Evolutionary conservation across 352 stramenopile species (phyloP).

Genomic region (Globisporangium uncinulatum): DNA sequence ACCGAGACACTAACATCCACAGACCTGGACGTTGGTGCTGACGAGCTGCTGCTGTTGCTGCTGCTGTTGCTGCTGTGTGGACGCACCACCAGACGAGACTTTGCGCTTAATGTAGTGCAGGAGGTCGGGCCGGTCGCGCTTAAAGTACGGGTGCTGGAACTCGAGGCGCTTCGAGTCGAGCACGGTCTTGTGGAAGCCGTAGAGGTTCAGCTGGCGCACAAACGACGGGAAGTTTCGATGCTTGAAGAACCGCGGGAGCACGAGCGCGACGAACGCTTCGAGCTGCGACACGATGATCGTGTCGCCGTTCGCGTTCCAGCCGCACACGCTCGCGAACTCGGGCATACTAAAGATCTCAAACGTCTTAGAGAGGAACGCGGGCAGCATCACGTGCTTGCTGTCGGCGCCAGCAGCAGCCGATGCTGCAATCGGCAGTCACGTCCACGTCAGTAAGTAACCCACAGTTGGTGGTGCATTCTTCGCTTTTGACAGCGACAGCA

Average conservation of each 20-base stretch:
- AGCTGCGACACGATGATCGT: slow-evolving; percentile 91
- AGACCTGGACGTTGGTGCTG: slow-evolving; percentile 47
- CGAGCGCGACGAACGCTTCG: slow-evolving; percentile 73
- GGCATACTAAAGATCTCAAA: slow-evolving; percentile 92
- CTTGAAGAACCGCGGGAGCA: slow-evolving; percentile 90
- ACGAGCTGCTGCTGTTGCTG: slow-evolving; percentile 39
- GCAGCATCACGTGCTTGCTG: slow-evolving; percentile 81
- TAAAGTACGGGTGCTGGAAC: slow-evolving; percentile 92
- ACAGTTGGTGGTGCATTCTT: too few species aligned
- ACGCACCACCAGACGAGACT: slow-evolving; percentile 43
- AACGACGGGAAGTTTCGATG: slow-evolving; percentile 93
- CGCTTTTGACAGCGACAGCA: too few species aligned
- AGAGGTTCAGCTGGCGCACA: slow-evolving; percentile 92
- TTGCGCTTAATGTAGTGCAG: slow-evolving; percentile 88
- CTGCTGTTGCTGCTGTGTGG: slow-evolving; percentile 24
- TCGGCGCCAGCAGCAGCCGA: slow-evolving; percentile 10
- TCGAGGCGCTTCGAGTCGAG: slow-evolving; percentile 90
- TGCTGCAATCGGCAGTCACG: too few species aligned
- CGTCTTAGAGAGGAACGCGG: slow-evolving; percentile 91
- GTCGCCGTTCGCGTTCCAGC: slow-evolving; percentile 88
- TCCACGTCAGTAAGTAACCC: neutral
- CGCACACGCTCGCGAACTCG: slow-evolving; percentile 79
- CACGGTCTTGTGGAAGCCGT: slow-evolving; percentile 92
- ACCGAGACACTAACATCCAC: slow-evolving; percentile 1
- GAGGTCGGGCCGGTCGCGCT: slow-evolving; percentile 77